Base-by-base conservation (phyloP, 192 early-diverging fungal species). In the Gaertneriomyces semiglobifer region DNA sequence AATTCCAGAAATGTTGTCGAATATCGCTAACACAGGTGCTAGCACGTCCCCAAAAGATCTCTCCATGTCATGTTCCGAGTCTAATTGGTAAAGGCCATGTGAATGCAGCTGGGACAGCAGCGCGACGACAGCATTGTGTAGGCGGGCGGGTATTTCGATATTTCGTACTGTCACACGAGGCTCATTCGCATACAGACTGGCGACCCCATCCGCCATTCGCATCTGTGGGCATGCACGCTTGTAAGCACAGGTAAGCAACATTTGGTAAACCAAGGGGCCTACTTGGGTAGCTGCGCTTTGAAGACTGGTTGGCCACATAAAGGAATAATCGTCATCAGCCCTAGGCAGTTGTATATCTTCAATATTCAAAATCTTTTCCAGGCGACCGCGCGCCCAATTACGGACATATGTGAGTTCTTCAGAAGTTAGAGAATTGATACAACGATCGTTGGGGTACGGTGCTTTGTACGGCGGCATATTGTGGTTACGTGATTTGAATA, bases 241-340 rank as follows among this genome's bases (percentile, higher is more conserved):
- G 25, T 33, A 33, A 33, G 25, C 25, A 33, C 25, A 33, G 25
- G 25, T 33, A 33, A 2, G 25, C 25, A 33, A 1, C 25, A 33
- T 33, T 33, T 2, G 25, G 25, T 33, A 1, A 33, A 33, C 25
- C 2, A n/a, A n/a, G 25, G 25, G 25, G 25, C 25, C 0, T 33
- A 33, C 25, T 33, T 33, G 25, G 25, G 25, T 33, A 33, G 25
- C 25, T 57, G 18, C 19, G 39, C 39, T 57, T 12, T 57, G 55
- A 14, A 57, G 39, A 16, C 55, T 14, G 12, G 18, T 57, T 57
- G 55, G 55, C 55, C 55, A 57, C 55, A 57, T 25, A 33, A 25
- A 57, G 14, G 55, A 57, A 39, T 57, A 57, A 16, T 57, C 55
- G 18, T 57, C 55, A 57, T 57, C 55, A 25, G 55, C 18, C 39